A percentile compares a stretch with the other conserved stretches of the same genome.
Conservation (phyloP, 768 basidiomycete species). For the Candolleomyces eurysporus region DNA sequence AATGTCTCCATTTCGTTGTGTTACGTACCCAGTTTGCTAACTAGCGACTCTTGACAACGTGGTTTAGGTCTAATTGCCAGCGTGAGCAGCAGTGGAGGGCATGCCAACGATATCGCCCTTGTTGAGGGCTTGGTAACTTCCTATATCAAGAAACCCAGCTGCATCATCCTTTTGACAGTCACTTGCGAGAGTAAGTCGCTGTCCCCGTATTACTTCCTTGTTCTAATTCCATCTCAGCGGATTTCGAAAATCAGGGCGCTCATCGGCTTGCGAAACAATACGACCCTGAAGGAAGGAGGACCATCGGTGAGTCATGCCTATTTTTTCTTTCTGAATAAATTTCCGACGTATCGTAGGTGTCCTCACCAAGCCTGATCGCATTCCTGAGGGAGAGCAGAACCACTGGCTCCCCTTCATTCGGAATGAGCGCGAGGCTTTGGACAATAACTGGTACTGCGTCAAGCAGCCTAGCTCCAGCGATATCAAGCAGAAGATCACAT, state of each 20-base stretch:
- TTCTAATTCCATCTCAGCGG: slow-evolving; percentile 41
- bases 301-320: slow-evolving; percentile 54
- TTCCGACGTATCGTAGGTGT: slow-evolving; percentile 44
- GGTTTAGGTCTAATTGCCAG: slow-evolving; percentile 56
- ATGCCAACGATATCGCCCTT: slow-evolving; percentile 56
- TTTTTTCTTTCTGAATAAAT: not conserved
- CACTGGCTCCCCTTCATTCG: slow-evolving; percentile 57
- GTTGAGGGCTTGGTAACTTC: slow-evolving; percentile 55
- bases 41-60: not conserved
- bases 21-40: not conserved
- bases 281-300: slow-evolving; percentile 64
- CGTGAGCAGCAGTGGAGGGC: slow-evolving; percentile 42
- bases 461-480: slow-evolving; percentile 54
- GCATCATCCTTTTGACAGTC: slow-evolving; percentile 57
- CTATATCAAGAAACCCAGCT: slow-evolving; percentile 62
- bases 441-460: slow-evolving; percentile 60
- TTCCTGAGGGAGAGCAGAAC: slow-evolving; percentile 50
- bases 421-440: slow-evolving; percentile 49
- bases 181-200: slow-evolving; percentile 61
- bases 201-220: not conserved
- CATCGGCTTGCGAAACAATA: slow-evolving; percentile 58
- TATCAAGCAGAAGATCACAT: slow-evolving; percentile 50
- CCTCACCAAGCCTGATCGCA: slow-evolving; percentile 73
- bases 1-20: not conserved
- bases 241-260: slow-evolving; percentile 79